A percentile compares a stretch with the other conserved stretches of the same genome.
These are phyloP conservation scores for Phytopythium oedochilum DNA, from an alignment of 352 stramenopile species.

Conservation along the genomic window DNA sequence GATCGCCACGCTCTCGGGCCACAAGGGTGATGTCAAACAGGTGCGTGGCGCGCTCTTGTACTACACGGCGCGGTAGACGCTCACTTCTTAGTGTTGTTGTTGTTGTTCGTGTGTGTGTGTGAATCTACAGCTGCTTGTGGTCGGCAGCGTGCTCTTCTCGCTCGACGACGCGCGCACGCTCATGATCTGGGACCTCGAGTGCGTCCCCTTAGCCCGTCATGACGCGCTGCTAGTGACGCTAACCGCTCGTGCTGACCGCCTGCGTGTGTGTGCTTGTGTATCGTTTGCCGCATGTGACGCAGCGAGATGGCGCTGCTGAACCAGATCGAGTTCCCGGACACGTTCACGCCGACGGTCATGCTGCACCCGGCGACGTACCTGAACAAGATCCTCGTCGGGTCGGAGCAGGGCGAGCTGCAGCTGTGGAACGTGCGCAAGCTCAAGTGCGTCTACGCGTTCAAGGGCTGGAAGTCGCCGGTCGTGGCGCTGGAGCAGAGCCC, in stretches of 20 bases:
- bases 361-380: conserved; percentile 92
- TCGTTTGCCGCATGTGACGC: too few relatives aligned
- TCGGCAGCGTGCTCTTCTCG: conserved; percentile 69
- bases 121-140: conserved; percentile 32
- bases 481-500: conserved; percentile 83
- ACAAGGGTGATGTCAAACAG: conserved; percentile 55
- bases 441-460: conserved; percentile 88
- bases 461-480: conserved; percentile 60
- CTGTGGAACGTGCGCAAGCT: conserved; percentile 91
- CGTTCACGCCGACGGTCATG: conserved; percentile 72
- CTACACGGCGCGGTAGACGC: too few relatives aligned
- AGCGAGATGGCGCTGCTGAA: conserved; percentile 58
- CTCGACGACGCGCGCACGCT: conserved; percentile 53
- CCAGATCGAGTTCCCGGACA: conserved; percentile 38
- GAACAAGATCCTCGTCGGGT: conserved; percentile 93
- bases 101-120: too few relatives aligned
- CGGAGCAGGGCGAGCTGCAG: conserved; percentile 71
- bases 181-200: conserved; percentile 62
- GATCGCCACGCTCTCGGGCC: conserved; percentile 46
- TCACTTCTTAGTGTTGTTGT: background rate
- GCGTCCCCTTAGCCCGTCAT: conserved; percentile 6
- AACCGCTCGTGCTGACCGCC: conserved; percentile 3
- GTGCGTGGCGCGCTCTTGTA: background rate
- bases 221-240: too few relatives aligned
- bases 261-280: too few relatives aligned